Percentiles rank a stretch among this genome's conserved stretches.
Conservation (phyloP, 1,139 yeast species). For the Candida sanyaensis region DNA sequence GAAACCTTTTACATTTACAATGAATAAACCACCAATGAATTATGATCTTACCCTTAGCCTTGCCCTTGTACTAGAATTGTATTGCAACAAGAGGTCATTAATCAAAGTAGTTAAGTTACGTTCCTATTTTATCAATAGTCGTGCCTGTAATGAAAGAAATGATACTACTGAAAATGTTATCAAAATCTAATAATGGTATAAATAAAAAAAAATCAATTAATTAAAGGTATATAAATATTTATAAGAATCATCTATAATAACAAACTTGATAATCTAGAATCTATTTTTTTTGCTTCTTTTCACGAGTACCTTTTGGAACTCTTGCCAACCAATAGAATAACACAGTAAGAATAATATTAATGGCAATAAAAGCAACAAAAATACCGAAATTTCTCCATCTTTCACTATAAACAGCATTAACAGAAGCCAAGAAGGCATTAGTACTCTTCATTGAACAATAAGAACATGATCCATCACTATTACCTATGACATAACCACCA, state of each 20-base stretch:
- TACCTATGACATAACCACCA: slow-evolving; percentile 53
- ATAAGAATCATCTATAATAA: too few relatives aligned
- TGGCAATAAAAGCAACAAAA: slow-evolving; percentile 42
- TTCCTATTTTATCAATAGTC: too few relatives aligned
- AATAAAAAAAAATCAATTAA: too few relatives aligned
- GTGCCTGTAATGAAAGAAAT: too few relatives aligned
- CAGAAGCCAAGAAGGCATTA: slow-evolving; percentile 47
- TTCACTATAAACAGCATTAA: slow-evolving; percentile 44
- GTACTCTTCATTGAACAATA: slow-evolving; percentile 54
- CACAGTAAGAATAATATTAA: slow-evolving; percentile 54
- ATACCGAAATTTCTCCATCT: slow-evolving; percentile 76
- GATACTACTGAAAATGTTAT: too few relatives aligned
- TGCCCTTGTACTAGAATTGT: too few relatives aligned
- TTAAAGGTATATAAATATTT: not conserved
- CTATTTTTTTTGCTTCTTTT: slow-evolving; percentile 14
- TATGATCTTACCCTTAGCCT: too few relatives aligned
- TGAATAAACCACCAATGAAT: too few relatives aligned
- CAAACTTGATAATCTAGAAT: not conserved
- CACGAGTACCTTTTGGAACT: slow-evolving; percentile 56
- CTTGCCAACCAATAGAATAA: slow-evolving; percentile 71
- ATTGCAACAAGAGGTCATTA: too few relatives aligned
- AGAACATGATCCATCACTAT: slow-evolving; percentile 36
- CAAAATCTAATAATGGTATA: too few relatives aligned
- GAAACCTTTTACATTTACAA: too few relatives aligned
- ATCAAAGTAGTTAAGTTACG: too few relatives aligned